Percentiles rank a stretch among this genome's conserved stretches.
Evolutionary conservation across 495 filamentous ascomycete species (phyloP).

Genomic region (Talaromyces liani): DNA sequence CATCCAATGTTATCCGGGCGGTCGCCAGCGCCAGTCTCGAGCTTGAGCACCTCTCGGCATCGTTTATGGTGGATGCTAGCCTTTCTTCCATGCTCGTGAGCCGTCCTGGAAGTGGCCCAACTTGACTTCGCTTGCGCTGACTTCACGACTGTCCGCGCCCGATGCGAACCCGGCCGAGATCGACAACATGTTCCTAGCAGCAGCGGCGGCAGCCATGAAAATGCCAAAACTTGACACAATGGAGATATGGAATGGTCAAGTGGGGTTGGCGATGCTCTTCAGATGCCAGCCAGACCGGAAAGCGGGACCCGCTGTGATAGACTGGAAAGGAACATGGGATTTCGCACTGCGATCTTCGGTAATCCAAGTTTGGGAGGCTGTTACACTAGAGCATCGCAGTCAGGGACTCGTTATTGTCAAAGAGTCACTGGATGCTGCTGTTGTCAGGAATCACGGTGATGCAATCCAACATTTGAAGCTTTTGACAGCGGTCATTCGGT

Average conservation of each 20-base stretch:
- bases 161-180: constrained; percentile 18
- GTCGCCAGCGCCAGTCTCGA: too few relatives aligned
- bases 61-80: constrained; percentile 28
- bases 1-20: too few relatives aligned
- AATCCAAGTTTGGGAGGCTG: constrained; percentile 27
- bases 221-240: constrained; percentile 31
- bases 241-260: constrained; percentile 33
- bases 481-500: not conserved
- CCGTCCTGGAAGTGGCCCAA: constrained; percentile 25
- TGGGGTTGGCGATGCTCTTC: constrained; percentile 27
- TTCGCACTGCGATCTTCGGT: constrained; percentile 21
- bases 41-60: constrained; percentile 29
- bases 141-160: constrained; percentile 19
- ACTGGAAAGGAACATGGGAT: constrained; percentile 30
- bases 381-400: constrained; percentile 18
- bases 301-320: constrained; percentile 18
- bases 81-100: constrained; percentile 22
- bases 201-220: constrained; percentile 24
- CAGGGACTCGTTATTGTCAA: not conserved
- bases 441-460: not conserved
- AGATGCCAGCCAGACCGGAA: constrained; percentile 19
- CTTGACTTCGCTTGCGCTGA: not conserved
- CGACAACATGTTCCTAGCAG: constrained; percentile 21
- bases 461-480: not conserved
- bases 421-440: not conserved